These are phyloP conservation scores for Lasiosphaeria hispida DNA, from an alignment of 495 filamentous ascomycete species.

Conservation along the genomic window DNA sequence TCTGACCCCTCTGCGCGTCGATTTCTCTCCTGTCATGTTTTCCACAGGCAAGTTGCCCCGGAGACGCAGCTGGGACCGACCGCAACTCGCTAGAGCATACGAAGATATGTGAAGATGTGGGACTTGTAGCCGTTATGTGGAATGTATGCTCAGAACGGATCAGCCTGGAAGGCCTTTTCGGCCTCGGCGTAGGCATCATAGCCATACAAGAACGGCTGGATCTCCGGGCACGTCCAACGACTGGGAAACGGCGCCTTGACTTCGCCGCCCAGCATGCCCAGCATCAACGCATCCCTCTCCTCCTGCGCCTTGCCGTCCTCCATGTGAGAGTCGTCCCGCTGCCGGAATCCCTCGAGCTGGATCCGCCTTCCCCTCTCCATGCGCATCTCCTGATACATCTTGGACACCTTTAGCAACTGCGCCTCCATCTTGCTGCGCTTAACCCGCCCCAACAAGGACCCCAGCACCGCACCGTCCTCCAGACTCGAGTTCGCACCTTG, in stretches of 20 bases:
- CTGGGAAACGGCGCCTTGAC: constrained; percentile 54
- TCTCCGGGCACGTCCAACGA: constrained; percentile 60
- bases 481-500: constrained; percentile 57
- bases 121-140: background rate
- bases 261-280: constrained; percentile 37
- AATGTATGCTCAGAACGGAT: constrained; percentile 31
- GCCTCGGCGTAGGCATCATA: constrained; percentile 60
- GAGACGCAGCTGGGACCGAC: no score
- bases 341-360: constrained; percentile 48
- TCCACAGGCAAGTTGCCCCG: no score
- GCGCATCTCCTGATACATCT: constrained; percentile 58
- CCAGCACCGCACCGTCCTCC: constrained; percentile 55
- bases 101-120: background rate
- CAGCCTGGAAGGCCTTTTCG: constrained; percentile 45
- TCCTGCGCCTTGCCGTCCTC: constrained; percentile 54
- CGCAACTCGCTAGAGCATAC: no score
- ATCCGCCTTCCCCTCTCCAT: constrained; percentile 59
- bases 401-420: constrained; percentile 49
- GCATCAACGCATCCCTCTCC: constrained; percentile 49
- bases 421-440: constrained; percentile 41
- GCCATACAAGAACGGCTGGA: constrained; percentile 60
- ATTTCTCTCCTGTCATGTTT: no score
- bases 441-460: constrained; percentile 53
- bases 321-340: constrained; percentile 61
- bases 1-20: no score